Conservation (phyloP, 106 monocot genomes). For the Acanthochlamys bracteata region DNA sequence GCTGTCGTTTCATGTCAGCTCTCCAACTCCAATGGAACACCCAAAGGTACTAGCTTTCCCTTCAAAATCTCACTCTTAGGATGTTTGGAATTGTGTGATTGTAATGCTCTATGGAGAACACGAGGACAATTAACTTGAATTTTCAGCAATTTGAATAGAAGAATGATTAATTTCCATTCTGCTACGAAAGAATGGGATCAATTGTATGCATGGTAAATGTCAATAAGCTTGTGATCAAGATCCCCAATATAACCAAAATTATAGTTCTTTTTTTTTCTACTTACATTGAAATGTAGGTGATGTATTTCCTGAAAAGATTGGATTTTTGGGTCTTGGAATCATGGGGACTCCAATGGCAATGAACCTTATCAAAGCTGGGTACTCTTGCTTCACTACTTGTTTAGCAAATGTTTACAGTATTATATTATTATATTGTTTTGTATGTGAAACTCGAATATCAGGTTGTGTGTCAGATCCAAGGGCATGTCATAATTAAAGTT, state of each 20-base stretch:
- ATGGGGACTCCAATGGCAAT: conserved; percentile 89
- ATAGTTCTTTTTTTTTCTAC: neutral
- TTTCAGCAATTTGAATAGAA: too few species aligned
- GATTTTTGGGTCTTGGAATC: conserved; percentile 89
- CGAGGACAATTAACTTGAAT: too few species aligned
- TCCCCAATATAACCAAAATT: neutral
- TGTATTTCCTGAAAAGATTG: conserved; percentile 44
- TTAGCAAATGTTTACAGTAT: neutral
- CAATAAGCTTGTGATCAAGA: too few species aligned
- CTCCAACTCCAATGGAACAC: conserved; percentile 3
- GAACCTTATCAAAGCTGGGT: conserved; percentile 88
- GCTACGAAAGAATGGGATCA: too few species aligned
- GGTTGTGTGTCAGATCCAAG: too few species aligned
- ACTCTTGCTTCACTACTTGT: conserved; percentile 11
- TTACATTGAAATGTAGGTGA: conserved; percentile 13
- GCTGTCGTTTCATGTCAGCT: neutral
- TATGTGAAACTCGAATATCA: too few species aligned
- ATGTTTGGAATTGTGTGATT: neutral
- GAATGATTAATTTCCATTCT: too few species aligned
- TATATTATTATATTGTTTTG: too few species aligned
- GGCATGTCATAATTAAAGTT: neutral
- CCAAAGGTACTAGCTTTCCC: neutral
- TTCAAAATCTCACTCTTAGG: neutral
- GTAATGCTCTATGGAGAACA: too few species aligned
- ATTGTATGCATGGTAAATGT: too few species aligned